phyloP scores from a whole-genome alignment of 352 stramenopile genomes.

The Lagenidium giganteum region DNA sequence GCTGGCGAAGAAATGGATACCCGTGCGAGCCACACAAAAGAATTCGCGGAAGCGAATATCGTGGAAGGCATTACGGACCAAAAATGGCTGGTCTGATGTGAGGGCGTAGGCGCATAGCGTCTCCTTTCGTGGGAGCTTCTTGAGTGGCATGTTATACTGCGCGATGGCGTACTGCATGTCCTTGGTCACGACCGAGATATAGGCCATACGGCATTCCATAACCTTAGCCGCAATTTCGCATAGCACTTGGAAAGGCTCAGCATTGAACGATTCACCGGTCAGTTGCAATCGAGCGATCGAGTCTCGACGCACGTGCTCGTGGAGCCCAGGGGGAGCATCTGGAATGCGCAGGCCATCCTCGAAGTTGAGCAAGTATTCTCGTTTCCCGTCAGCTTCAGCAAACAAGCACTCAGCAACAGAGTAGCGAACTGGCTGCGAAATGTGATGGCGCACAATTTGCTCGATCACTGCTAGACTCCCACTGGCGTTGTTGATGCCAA shows the following conservation, averaged over 20 bases:
- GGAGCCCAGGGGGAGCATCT: slow-evolving; percentile 9
- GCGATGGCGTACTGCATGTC: slow-evolving; percentile 25
- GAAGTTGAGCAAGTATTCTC: slow-evolving; percentile 27
- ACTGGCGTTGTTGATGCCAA: slow-evolving; percentile 14
- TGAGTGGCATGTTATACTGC: slow-evolving; percentile 19
- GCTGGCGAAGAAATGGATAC: slow-evolving; percentile 29
- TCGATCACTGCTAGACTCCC: slow-evolving; percentile 14
- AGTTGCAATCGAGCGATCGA: slow-evolving; percentile 23
- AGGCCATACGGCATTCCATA: slow-evolving; percentile 27
- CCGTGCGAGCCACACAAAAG: slow-evolving; percentile 22
- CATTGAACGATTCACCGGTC: slow-evolving; percentile 4
- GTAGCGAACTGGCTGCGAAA: slow-evolving; percentile 9
- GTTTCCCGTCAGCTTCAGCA: slow-evolving; percentile 13
- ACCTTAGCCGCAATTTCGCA: slow-evolving; percentile 25
- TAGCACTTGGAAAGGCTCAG: slow-evolving; percentile 19
- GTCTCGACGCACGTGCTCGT: slow-evolving; percentile 21
- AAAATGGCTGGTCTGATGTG: slow-evolving; percentile 23
- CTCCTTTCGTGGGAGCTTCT: slow-evolving; percentile 25
- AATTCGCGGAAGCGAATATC: slow-evolving; percentile 34
- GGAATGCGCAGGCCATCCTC: slow-evolving; percentile 26
- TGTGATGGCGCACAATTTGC: slow-evolving; percentile 12
- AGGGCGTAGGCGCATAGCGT: slow-evolving; percentile 29
- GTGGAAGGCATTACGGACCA: slow-evolving; percentile 25
- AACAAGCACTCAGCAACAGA: slow-evolving; percentile 16
- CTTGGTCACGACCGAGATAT: slow-evolving; percentile 22